Base-by-base conservation (phyloP, 2,329 filamentous ascomycete genomes). In the Knufia fluminis region DNA sequence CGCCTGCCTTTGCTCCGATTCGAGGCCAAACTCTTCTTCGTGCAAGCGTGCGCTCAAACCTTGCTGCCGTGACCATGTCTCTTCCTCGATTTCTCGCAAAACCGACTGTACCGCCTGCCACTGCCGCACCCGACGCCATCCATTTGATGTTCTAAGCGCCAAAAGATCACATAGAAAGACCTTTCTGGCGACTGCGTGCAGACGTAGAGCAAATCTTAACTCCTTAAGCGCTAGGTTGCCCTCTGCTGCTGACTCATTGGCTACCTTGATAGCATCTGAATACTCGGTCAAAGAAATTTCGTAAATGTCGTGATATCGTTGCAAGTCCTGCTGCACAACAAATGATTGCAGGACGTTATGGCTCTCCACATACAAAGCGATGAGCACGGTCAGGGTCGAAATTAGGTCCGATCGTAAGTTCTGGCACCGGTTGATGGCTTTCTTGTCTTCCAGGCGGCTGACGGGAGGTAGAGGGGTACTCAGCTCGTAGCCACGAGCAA, bases 241-340 rank as follows among this genome's bases (percentile, higher is more conserved):
- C 43, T 94, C 86, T 52, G 84, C 78, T 41, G 85, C 78, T n/a
- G 73, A 68, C 38, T 80, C 76, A 3, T 76, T 74, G 50, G 83
- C 82, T 1, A 80, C 79, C 38, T 75, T 70, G 56, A 82, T 75
- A n/a, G 83, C 79, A 58, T 87, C 83, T 17, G 78, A 75, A 31
- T 87, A 78, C 63, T 90, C 85, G 50, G 82, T 77, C 50, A 83
- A 77, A 53, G 79, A 85, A 52, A 91, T 80, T 57, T 90, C 86
- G 62, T 91, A 90, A 52, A 91, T 85, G 62, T 97, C 91, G 60
- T 92, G 86, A 63, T 95, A 94, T 67, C 89, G 92, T 59, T 94
- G 88, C 38, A 98, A 70, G 61, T 95, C 86, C 43, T 85, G 78
- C 60, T 85, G 79, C 63, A 90, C 82, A 1, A 90, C 80, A 49